Conservation (phyloP, 306 rosid species). For the Cucurbita moschata region DNA sequence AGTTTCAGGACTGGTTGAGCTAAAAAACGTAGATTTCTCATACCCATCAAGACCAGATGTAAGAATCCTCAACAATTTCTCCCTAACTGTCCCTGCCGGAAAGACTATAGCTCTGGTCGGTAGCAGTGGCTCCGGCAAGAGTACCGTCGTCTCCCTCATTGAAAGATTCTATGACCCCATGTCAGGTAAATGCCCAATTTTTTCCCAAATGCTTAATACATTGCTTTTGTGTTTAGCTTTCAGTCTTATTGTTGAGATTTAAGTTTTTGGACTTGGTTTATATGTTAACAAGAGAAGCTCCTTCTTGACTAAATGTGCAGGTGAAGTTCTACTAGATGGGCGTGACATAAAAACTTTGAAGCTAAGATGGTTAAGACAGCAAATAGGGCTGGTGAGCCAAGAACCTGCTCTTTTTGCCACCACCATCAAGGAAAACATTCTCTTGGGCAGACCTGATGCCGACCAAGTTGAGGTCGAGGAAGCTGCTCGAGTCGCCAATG, state of each 20-base stretch:
- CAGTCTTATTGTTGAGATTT: background rate
- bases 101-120: conserved; percentile 96
- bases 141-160: conserved; percentile 91
- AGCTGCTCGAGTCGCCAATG: conserved; percentile 96
- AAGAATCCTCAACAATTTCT: conserved; percentile 53
- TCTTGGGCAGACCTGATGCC: conserved; percentile 90
- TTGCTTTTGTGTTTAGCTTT: background rate
- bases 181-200: conserved; percentile 32
- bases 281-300: background rate
- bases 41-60: conserved; percentile 91
- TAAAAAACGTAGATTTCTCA: conserved; percentile 68
- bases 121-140: conserved; percentile 97
- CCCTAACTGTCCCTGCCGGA: conserved; percentile 75
- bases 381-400: conserved; percentile 95
- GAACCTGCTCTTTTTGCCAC: conserved; percentile 97
- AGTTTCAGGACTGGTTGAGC: conserved; percentile 69
- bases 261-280: background rate
- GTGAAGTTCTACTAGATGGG: conserved; percentile 85
- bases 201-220: background rate
- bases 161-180: conserved; percentile 91
- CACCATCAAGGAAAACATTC: conserved; percentile 77
- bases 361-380: conserved; percentile 89
- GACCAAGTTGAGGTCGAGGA: conserved; percentile 86
- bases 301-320: conserved; percentile 22
- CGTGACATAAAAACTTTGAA: conserved; percentile 73